A percentile compares a stretch with the other conserved stretches of the same genome.
phyloP scores from a whole-genome alignment of 176 grass and related monocot species.

The Oryza meyeriana region DNA sequence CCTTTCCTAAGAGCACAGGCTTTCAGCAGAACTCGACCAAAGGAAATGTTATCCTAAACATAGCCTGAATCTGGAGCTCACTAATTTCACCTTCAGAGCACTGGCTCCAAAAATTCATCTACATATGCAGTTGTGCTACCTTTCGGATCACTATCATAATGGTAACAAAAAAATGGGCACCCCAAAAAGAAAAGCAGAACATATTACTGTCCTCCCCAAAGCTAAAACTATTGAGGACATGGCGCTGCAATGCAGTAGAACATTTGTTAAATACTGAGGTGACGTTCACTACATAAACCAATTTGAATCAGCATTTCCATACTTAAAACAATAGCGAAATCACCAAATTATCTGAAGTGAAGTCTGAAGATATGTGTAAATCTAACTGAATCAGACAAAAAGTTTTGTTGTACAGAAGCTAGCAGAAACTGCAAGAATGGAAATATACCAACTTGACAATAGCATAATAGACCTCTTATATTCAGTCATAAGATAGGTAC shows the following conservation, averaged over 20 bases:
- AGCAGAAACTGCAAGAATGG: not conserved
- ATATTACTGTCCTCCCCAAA: not conserved
- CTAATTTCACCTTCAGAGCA: conserved; percentile 5
- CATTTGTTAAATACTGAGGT: not conserved
- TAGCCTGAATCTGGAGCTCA: conserved; percentile 7
- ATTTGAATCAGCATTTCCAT: not conserved
- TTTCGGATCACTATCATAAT: conserved; percentile 10
- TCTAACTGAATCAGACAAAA: not conserved
- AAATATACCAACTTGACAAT: conserved; percentile 8
- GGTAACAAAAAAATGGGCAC: not conserved
- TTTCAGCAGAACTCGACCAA: conserved; percentile 19
- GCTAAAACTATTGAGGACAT: conserved; percentile 16
- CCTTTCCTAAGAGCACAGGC: not conserved
- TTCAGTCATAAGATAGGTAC: conserved; percentile 38
- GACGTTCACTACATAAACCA: not conserved
- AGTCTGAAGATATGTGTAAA: not conserved
- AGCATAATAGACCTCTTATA: not conserved
- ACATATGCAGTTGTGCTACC: not conserved
- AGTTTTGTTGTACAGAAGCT: not conserved
- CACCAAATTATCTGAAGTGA: not conserved
- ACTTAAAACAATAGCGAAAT: not conserved
- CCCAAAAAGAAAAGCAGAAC: not conserved
- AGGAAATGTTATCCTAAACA: conserved; percentile 5
- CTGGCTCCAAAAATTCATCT: not conserved
- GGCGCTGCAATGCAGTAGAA: not conserved